These are phyloP conservation scores for Neonectria faginata DNA, from an alignment of 2,329 filamentous ascomycete species.

Conservation along the genomic window DNA sequence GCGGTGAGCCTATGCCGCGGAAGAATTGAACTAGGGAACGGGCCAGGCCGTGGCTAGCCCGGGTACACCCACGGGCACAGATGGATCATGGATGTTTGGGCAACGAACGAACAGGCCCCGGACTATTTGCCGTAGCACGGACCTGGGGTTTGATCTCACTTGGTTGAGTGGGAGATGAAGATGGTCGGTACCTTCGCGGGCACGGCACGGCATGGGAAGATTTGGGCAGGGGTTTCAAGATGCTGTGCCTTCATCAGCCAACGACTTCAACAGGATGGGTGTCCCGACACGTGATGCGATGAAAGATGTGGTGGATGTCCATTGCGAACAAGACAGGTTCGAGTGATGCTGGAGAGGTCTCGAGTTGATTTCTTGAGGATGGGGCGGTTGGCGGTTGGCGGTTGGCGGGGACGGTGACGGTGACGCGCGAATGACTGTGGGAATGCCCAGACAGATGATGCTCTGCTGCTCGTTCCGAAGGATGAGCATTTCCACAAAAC, in stretches of 20 bases:
- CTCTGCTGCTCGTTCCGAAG: background rate
- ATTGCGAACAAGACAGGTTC: no score
- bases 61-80: constrained; percentile 12
- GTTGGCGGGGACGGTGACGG: background rate
- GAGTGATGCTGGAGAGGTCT: background rate
- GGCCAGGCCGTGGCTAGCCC: constrained; percentile 33
- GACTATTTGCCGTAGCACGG: constrained; percentile 15
- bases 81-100: constrained; percentile 2
- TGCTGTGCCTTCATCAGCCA: background rate
- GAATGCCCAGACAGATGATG: background rate
- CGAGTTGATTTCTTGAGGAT: background rate
- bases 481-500: background rate
- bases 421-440: background rate
- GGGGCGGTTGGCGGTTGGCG: background rate
- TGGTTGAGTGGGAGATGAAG: background rate
- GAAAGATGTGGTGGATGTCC: background rate
- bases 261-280: background rate
- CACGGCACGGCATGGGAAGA: background rate
- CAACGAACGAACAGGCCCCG: constrained; percentile 12
- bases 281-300: background rate
- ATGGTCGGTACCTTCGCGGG: background rate
- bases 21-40: constrained; percentile 29
- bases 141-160: constrained; percentile 11
- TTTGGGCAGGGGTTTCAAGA: background rate
- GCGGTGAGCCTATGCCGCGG: constrained; percentile 29